Base-by-base conservation (phyloP, 805 yeast species). In the Yamadazyma tumulicola region DNA sequence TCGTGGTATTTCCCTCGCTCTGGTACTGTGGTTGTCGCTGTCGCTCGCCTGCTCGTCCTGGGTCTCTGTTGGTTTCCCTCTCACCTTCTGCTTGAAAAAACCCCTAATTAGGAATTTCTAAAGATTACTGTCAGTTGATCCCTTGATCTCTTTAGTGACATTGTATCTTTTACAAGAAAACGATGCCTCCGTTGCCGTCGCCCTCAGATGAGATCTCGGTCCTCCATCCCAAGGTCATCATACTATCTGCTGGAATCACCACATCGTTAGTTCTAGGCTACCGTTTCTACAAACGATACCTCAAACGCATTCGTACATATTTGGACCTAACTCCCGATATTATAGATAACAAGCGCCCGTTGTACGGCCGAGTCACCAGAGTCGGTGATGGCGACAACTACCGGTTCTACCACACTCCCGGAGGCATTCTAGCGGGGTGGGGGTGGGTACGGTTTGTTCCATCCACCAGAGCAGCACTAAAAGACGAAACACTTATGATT, bases 351-450 rank as follows among this genome's bases (percentile, higher is more conserved):
- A 46, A 50, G 12, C 49, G 52, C 3, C 43, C 44, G 16, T 46
- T 67, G 10, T 58, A 57, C 37, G 97, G 97, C 0, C 70, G 70
- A 41, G 96, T 89, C 4, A 84, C 95, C 0, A 68, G 93, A 2
- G 97, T 89, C 0, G 96, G 96, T 0, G 97, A 89, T 57, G 96
- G 95, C 11, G 98, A 93, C 55, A 91, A 91, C 56, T 91, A 93
- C 59, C 84, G 89, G 40, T 76, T 93, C 44, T 93, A 70, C 52
- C 98, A 93, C 55, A 79, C 94, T 0, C 98, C 98, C 0, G 97
- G 97, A 3, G 97, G 98, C 0, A 41, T 70, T 0, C 49, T 80
- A 1, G 76, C 82, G 2, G 98, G 98, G 0, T 93, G 98, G 98
- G 89, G 94, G 9, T 85, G 95, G 95, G 52, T 85, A 16, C 64